Evolutionary conservation across 2,329 filamentous ascomycete species (phyloP), one percentile per base, ranked within the genome.

Genomic region (Cytospora chrysosperma): DNA sequence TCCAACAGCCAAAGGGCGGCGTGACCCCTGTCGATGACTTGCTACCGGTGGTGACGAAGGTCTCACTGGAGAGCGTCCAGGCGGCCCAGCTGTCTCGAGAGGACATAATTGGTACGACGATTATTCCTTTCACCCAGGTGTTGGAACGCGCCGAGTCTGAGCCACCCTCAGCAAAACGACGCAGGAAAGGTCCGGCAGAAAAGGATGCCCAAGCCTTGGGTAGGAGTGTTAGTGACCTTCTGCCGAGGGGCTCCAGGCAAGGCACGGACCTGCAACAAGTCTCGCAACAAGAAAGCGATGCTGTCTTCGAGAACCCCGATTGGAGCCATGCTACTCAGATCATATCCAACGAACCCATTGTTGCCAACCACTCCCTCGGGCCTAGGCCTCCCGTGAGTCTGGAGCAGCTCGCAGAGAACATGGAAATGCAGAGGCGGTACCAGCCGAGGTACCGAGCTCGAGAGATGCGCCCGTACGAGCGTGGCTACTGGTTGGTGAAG

Each of bases 401-500:
- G 21, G 69, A 76, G 10, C 79, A 82, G 67, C 77, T 92, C 1
- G 81, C 81, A 2, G 72, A 75, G 0, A 79, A 82, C n/a, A 76
- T 85, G 28, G 78, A 83, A 19, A 75, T 87, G 4, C 67, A 75
- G 0, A 79, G 78, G 2, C 81, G 82, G 4, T 91, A 85, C 73
- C 78, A 74, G 5, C 87, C 88, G 0, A 68, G 70, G 6, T 67
- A 75, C 1, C 79, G 84, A 58, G 75, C 76, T 1, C 79, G 88
- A 4, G 71, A 74, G 0, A 75, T 89, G 1, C 75, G 81, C 3
- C 75, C 76, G 0, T 83, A 89, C 43, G 92, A 96, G 73, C 82
- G 93, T 19, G 93, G 93, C 0, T 87, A 90, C 74, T 97, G 93
- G 93, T 74, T 80, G 2, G 70, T 97, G 5, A 78, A 87, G 67